phyloP scores from a whole-genome alignment of 2,329 filamentous ascomycete genomes.

The Ceratocystis papillata region DNA sequence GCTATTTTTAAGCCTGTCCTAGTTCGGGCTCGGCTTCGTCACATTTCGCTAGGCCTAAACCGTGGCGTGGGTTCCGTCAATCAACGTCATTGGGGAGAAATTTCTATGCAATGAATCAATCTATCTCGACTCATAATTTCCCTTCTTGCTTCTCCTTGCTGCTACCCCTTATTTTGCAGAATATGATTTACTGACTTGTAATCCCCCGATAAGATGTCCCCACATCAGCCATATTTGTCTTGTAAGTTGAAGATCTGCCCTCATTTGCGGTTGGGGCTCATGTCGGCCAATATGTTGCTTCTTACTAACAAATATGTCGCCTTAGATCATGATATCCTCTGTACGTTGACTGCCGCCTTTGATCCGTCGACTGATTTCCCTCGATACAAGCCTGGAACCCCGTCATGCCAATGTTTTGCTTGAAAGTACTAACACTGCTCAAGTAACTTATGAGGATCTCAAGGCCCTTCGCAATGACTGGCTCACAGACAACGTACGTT shows the following conservation, averaged over 20 bases:
- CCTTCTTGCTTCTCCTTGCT: neutral
- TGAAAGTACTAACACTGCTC: slow-evolving; percentile 9
- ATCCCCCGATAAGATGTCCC: slow-evolving; percentile 29
- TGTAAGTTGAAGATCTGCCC: slow-evolving; percentile 32
- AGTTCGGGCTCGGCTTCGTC: neutral
- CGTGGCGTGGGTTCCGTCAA: neutral
- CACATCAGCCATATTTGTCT: slow-evolving; percentile 37
- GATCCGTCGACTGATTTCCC: neutral
- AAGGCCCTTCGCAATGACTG: slow-evolving; percentile 83
- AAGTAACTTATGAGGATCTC: slow-evolving; percentile 55
- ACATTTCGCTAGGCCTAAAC: neutral
- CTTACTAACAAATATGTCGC: slow-evolving; percentile 1
- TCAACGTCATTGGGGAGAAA: neutral
- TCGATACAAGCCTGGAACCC: neutral
- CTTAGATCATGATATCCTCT: slow-evolving; percentile 33
- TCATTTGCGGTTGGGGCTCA: too few species aligned
- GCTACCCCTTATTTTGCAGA: neutral
- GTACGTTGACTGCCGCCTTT: slow-evolving; percentile 27
- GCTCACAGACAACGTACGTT: slow-evolving; percentile 82
- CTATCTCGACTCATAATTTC: neutral
- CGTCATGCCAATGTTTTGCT: neutral
- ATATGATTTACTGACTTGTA: slow-evolving; percentile 11
- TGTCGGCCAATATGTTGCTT: neutral
- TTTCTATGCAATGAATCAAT: neutral
- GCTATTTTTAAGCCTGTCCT: slow-evolving; percentile 1